Evolutionary conservation across 306 rosid species (phyloP), one percentile per base, ranked within the genome.

Genomic region (Benincasa hispida): DNA sequence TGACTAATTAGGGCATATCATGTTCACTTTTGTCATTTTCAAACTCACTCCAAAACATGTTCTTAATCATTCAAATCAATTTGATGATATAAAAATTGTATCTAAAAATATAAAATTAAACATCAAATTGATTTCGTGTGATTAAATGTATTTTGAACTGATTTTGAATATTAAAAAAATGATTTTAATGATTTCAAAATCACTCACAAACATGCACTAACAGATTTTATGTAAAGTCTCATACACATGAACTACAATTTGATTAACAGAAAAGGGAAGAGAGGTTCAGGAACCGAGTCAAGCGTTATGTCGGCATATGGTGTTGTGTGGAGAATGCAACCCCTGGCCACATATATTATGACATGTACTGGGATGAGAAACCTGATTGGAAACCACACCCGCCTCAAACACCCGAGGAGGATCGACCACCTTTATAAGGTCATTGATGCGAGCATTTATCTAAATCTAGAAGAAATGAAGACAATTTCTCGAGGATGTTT

Each of bases 281-380:
- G 22, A 87, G 34, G 85, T 95, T 95, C 91, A 83, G 88, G 87
- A 85, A 81, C 19, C 93, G 98, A 0, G 88, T 84, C 76, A 89
- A 92, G 86, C 88, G 85, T 58, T 95, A 95, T 13, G 78, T 86
- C 1, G 99, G 99, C 42, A 95, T 95, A 83, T 92, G 99, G 98
- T 95, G 99, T 81, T 95, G 99, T 50, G 99, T 90, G 82, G 45
- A 72, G 24, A 81, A 86, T 78, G 92, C 87, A 77, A 82, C 82
- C 27, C 94, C 96, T 8, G 99, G 97, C 50, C 99, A 95, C 88
- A 88, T 95, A 79, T 95, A 82, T 76, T 95, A 95, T 62, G 97
- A 95, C 81, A 95, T 95, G 89, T 95, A 90, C 81, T 95, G 97
- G 98, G 99, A 95, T 72, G 98, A 95, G 87, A 95, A 90, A 79